Base-by-base conservation (phyloP, 768 basidiomycete genomes). In the Paxillus ammoniavirescens region DNA sequence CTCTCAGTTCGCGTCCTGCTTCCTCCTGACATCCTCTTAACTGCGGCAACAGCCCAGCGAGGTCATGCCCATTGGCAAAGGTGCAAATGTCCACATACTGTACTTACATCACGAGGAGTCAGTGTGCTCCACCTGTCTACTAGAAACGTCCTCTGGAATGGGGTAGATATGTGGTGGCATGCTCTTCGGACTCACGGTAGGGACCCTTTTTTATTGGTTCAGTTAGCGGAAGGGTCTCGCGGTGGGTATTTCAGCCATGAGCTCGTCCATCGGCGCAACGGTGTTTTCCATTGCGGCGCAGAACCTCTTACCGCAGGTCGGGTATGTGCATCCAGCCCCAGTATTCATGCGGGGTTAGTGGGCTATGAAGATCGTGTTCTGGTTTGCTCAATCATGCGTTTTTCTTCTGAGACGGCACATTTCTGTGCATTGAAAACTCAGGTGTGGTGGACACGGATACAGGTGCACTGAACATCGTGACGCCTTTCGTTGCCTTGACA, bases 171-270 rank as follows among this genome's bases (percentile, higher is more conserved):
- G 76, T 10, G 73, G 73, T 30, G 87, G 88, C 3, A 69, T 83
- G 7, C 73, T 89, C 8, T 89, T 86, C 46, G 82, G 84, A 4
- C 83, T 84, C 0, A 77, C 82, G 2, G 68, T 82, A 4, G 80
- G 81, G 1, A 72, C 86, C 31, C 64, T 87, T 1, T 78, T 84
- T 0, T 88, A 91, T 64, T 91, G 89, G 88, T 91, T 89, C 72
- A 79, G 82, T 54, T 77, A 72, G 53, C 75, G 71, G 37, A 72
- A 81, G 37, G 79, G 81, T 0, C 53, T 82, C 3, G 87, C 82
- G 0, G 65, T 89, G 66, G 87, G 88, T 2, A 53, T 87, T 15
- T 72, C 78, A 10, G 84, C 89, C 0, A 72, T 82, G 10, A 87
- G 89, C 0, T 81, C 84, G 0, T 86, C 85, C 0, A 47, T 87